Conservation (phyloP, 495 filamentous ascomycete genomes). For the Penicillium nucicola region DNA sequence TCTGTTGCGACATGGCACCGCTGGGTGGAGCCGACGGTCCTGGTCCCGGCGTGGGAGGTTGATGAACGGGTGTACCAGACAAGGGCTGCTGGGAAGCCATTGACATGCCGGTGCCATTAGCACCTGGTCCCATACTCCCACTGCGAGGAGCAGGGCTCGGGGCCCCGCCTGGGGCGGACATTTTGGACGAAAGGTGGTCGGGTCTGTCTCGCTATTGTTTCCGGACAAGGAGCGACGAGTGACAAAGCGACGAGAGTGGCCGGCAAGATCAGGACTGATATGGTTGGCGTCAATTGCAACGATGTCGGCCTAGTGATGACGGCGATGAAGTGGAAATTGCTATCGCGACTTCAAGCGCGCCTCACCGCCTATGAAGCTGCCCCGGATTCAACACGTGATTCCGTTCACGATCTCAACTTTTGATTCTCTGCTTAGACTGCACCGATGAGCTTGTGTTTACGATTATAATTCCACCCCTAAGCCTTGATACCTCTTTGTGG, state of each 20-base stretch:
- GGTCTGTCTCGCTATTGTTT: no score
- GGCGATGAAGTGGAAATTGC: slow-evolving; percentile 13
- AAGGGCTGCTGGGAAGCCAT: slow-evolving; percentile 51
- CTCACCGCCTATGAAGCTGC: slow-evolving; percentile 13
- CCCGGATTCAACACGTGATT: slow-evolving; percentile 26
- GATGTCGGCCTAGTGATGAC: neutral
- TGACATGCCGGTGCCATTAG: slow-evolving; percentile 43
- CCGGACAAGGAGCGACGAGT: neutral
- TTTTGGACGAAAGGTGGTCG: slow-evolving; percentile 8
- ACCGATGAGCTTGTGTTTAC: no score
- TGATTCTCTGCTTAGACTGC: neutral
- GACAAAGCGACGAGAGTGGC: neutral
- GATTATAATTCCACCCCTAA: neutral
- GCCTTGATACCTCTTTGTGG: neutral
- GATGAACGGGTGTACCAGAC: slow-evolving; percentile 33
- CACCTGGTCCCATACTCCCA: slow-evolving; percentile 50
- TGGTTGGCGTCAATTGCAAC: neutral
- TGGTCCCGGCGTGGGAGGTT: slow-evolving; percentile 26
- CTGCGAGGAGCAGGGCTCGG: slow-evolving; percentile 48
- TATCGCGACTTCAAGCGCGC: slow-evolving; percentile 4
- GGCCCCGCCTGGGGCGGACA: slow-evolving; percentile 49
- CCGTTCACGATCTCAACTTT: neutral
- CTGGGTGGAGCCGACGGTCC: slow-evolving; percentile 39
- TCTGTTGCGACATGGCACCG: slow-evolving; percentile 70
- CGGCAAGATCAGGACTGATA: neutral